Evolutionary conservation across 2,329 filamentous ascomycete genomes (phyloP).

Genomic region (Rachicladosporium sp.): DNA sequence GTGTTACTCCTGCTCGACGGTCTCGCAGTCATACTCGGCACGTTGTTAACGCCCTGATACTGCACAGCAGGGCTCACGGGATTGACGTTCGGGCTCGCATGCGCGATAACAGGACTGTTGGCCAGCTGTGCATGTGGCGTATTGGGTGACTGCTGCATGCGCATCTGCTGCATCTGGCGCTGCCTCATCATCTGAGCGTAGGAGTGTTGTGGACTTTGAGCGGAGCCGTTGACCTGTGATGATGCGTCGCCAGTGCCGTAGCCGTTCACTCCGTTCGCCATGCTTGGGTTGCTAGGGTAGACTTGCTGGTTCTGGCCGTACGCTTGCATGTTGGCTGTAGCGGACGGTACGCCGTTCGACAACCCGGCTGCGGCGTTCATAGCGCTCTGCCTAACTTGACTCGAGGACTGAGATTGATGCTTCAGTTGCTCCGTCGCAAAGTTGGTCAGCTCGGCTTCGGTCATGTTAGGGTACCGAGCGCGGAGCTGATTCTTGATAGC

Average conservation of each 20-base stretch:
- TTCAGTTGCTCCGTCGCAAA: constrained; percentile 40
- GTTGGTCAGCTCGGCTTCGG: constrained; percentile 42
- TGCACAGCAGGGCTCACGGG: constrained; percentile 13
- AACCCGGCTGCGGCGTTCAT: constrained; percentile 27
- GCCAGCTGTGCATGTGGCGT: constrained; percentile 12
- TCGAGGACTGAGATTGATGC: constrained; percentile 23
- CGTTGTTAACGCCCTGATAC: constrained; percentile 3
- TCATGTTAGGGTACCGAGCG: constrained; percentile 37
- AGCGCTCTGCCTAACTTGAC: constrained; percentile 24
- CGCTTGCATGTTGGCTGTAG: constrained; percentile 10
- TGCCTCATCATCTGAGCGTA: constrained; percentile 22
- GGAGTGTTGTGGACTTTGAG: constrained; percentile 9
- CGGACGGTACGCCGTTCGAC: constrained; percentile 7
- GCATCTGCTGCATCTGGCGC: constrained; percentile 17
- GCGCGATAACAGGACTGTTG: constrained; percentile 18
- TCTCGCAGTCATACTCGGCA: constrained; percentile 10
- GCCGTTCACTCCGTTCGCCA: constrained; percentile 10
- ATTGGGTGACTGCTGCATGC: constrained; percentile 16
- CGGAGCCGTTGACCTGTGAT: constrained; percentile 2
- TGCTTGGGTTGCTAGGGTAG: constrained; percentile 14
- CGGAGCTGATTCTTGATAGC: constrained; percentile 42
- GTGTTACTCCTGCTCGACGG: constrained; percentile 18
- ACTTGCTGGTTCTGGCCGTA: constrained; percentile 16
- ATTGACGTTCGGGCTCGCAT: constrained; percentile 19
- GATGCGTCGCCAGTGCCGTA: constrained; percentile 7